Base-by-base conservation (phyloP, 805 yeast species). In the Maudiozyma pseudohumilis region DNA sequence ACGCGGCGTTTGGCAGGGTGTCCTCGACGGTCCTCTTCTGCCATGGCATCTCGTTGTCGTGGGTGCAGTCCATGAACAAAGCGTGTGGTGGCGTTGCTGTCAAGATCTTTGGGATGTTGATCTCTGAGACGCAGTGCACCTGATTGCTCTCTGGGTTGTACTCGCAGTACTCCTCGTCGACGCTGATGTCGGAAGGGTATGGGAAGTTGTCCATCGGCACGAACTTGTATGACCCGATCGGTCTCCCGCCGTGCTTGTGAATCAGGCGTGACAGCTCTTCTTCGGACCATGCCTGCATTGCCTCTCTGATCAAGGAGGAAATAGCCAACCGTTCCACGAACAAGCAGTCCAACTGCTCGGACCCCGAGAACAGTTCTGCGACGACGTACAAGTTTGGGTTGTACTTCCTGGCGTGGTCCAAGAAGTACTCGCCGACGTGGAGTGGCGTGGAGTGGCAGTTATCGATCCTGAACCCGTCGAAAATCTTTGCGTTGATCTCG, bases 401-500 rank as follows among this genome's bases (percentile, higher is more conserved):
- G 21, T 77, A 80, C 29, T 65, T 65, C 56, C 98, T 76, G 0
- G 98, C 98, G 38, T 80, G 76, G 59, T 88, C 97, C 36, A 89
- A 67, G 47, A 88, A 70, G 35, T 76, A 75, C 55, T 86, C 94
- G 28, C 95, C 98, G 26, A 92, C 97, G 60, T 86, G 95, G 25
- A 89, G 52, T 11, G 98, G 98, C 0, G 98, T 89, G 0, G 96
- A 87, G 56, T 92, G 97, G 53, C 96, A 86, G 53, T 89, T 89
- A 58, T 89, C 98, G 41, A 89, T 80, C 53, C 98, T 74, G 54
- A 89, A 82, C 2, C 96, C 97, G 53, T 79, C 74, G 54, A 89
- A 89, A 7, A 77, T 59, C 29, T 64, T 63, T 4, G 97, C 96
- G 52, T 82, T 75, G 32, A 70, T 52, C 50, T 74, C 69, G 6